phyloP scores from a whole-genome alignment of 495 filamentous ascomycete species.

The Penicillium cataractarum region DNA sequence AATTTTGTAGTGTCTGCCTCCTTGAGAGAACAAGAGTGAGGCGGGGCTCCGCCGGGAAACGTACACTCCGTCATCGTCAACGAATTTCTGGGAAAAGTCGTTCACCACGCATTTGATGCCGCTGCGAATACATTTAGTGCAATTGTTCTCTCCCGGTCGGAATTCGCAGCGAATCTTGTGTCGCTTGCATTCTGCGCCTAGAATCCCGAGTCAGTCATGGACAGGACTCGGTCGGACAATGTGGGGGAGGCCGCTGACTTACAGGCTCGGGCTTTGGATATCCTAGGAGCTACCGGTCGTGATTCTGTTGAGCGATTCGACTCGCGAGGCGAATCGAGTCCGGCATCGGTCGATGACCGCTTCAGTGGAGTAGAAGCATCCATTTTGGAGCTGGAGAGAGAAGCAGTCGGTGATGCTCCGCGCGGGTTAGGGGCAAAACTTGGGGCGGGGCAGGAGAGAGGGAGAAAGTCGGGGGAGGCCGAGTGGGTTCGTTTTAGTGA shows the following conservation, averaged over 20 bases:
- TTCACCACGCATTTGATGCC: conserved; percentile 54
- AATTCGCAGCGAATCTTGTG: conserved; percentile 55
- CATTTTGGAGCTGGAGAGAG: conserved; percentile 20
- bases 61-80: conserved; percentile 51
- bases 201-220: conserved; percentile 1
- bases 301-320: conserved; percentile 29
- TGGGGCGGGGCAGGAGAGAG: conserved; percentile 18
- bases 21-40: neutral
- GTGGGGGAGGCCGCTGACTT: conserved; percentile 28
- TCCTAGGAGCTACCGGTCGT: conserved; percentile 35
- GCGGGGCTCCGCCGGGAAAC: conserved; percentile 21
- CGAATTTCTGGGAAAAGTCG: conserved; percentile 55
- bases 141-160: conserved; percentile 44
- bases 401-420: conserved; percentile 48
- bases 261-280: conserved; percentile 55
- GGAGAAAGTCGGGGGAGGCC: conserved; percentile 19
- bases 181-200: conserved; percentile 53
- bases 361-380: conserved; percentile 40
- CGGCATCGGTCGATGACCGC: conserved; percentile 47
- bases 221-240: conserved; percentile 1
- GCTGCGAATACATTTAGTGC: conserved; percentile 50
- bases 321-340: conserved; percentile 37
- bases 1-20: neutral
- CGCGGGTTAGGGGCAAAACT: conserved; percentile 24
- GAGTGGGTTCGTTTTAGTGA: neutral